A percentile compares a stretch with the other conserved stretches of the same genome.
These are phyloP conservation scores for Begonia peltatifolia DNA, from an alignment of 306 rosid species.

Conservation along the genomic window DNA sequence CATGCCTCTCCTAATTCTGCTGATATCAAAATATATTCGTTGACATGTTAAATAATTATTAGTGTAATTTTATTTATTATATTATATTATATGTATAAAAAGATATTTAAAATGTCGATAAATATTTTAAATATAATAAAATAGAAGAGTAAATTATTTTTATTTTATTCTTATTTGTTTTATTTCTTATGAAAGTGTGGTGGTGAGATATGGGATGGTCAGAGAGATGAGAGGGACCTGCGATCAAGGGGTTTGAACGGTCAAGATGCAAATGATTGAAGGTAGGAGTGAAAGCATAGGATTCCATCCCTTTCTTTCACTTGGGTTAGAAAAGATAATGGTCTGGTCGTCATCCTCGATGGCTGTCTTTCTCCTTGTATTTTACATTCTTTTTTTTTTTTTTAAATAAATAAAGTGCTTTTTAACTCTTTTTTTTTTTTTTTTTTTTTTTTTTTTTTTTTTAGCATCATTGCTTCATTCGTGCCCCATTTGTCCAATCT, in stretches of 20 bases:
- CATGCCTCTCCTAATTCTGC: neutral
- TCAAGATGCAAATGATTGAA: conserved; percentile 70
- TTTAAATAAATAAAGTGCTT: neutral
- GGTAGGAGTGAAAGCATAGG: conserved; percentile 38
- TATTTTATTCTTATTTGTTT: no score
- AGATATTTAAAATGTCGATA: no score
- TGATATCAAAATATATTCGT: no score
- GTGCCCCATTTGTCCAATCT: neutral
- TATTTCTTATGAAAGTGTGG: no score
- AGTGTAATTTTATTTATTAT: no score
- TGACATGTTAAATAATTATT: no score
- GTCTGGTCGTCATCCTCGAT: neutral
- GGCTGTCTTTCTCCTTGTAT: neutral
- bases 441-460: no score
- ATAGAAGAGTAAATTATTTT: no score
- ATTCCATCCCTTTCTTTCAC: conserved; percentile 21
- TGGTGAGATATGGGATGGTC: no score
- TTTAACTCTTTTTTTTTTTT: neutral
- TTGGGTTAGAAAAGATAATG: conserved; percentile 1
- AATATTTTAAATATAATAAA: no score
- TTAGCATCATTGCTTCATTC: neutral
- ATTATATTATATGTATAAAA: no score
- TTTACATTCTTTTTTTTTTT: no score
- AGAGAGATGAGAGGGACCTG: conserved; percentile 1
- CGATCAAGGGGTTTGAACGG: conserved; percentile 40